These are phyloP conservation scores for Rhytidiadelphus loreus DNA, from an alignment of 225 moss, liverwort and hornwort species.

Conservation along the genomic window DNA sequence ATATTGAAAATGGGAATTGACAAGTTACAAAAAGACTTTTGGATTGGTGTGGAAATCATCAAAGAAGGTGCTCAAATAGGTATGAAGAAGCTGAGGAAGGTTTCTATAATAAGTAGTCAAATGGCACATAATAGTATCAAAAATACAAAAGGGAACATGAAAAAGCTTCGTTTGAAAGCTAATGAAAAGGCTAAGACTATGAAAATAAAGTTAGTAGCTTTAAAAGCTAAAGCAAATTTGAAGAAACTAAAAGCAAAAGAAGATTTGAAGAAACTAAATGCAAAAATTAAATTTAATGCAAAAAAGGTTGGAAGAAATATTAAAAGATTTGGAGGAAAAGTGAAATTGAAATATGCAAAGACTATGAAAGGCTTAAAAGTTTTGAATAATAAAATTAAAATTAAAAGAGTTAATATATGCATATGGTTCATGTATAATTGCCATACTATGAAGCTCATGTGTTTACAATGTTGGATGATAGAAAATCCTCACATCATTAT, in stretches of 20 bases:
- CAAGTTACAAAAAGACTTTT: background rate
- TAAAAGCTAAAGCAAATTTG: background rate
- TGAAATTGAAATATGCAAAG: background rate
- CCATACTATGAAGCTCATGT: constrained; percentile 3
- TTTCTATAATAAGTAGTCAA: background rate
- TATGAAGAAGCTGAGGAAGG: background rate
- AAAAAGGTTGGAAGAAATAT: background rate
- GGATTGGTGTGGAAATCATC: background rate
- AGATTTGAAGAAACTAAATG: background rate
- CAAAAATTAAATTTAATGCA: background rate
- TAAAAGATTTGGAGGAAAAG: background rate
- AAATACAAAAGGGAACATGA: background rate
- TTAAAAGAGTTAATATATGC: background rate
- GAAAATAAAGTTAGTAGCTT: background rate
- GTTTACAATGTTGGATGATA: constrained; percentile 10
- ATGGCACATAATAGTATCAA: background rate
- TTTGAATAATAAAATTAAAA: background rate
- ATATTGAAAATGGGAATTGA: background rate
- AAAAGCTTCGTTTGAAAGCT: background rate
- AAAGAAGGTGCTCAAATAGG: background rate
- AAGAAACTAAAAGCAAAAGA: background rate
- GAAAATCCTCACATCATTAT: constrained; percentile 2
- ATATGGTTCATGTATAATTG: constrained; percentile 11
- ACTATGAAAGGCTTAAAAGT: background rate
- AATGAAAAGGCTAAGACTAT: background rate